Evolutionary conservation across 768 basidiomycete species (phyloP).

Genomic region (Russula virescens): DNA sequence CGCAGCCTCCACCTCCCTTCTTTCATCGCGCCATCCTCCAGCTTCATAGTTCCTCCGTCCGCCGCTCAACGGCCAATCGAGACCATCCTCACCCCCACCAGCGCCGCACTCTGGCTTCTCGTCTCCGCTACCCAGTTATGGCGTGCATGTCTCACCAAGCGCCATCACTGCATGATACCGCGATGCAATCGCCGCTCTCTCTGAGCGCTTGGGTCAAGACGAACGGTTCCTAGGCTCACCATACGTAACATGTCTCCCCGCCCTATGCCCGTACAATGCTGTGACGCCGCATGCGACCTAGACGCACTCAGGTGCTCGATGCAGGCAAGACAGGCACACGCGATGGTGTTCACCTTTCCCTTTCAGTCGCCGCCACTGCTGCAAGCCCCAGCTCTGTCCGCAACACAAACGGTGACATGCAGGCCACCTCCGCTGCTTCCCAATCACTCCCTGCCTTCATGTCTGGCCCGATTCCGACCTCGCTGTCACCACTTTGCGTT

Average conservation of each 20-base stretch:
- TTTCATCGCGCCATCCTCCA: slow-evolving; percentile 38
- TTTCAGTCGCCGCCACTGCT: too few relatives aligned
- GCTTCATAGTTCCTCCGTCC: slow-evolving; percentile 34
- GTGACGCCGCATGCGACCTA: too few relatives aligned
- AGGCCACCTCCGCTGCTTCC: too few relatives aligned
- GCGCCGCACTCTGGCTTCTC: slow-evolving; percentile 65
- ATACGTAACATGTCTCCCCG: slow-evolving; percentile 36
- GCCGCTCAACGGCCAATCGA: slow-evolving; percentile 35
- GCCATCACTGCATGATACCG: slow-evolving; percentile 47
- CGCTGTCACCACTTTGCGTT: too few relatives aligned
- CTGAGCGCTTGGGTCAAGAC: slow-evolving; percentile 68
- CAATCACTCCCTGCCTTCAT: too few relatives aligned
- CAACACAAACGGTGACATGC: too few relatives aligned
- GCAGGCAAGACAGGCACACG: too few relatives aligned
- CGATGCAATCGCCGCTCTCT: slow-evolving; percentile 58
- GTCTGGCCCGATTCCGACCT: too few relatives aligned
- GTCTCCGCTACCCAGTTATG: slow-evolving; percentile 56
- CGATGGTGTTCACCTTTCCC: too few relatives aligned
- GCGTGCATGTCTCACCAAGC: slow-evolving; percentile 47
- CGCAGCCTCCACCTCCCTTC: slow-evolving; percentile 42
- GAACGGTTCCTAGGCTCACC: slow-evolving; percentile 76
- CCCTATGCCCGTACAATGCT: neutral
- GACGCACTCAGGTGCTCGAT: too few relatives aligned
- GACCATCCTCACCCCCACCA: slow-evolving; percentile 55
- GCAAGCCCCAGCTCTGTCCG: too few relatives aligned